Evolutionary conservation across 306 rosid genomes (phyloP), one percentile per base, ranked within the genome.

Genomic region (Dryas alaskensis): DNA sequence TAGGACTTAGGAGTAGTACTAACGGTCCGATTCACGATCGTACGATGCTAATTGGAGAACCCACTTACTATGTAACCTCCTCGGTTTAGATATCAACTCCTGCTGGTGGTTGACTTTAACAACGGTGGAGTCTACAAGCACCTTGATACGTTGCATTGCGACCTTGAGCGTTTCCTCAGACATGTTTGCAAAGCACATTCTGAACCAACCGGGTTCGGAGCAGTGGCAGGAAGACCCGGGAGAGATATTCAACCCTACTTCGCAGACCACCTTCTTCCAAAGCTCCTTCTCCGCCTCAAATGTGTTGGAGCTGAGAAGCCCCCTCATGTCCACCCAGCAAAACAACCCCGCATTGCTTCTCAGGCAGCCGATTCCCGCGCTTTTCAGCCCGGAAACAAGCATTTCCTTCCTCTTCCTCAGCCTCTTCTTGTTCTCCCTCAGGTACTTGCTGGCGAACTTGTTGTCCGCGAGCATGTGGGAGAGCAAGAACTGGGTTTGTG

Each of bases 291-390:
- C 98, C n/a, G 89, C 91, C 31, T 93, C 89, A 64, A 91, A 93
- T 10, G 75, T 86, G 4, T 60, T 25, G 22, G 76, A 67, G 5
- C 67, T 65, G 39, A 93, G 58, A 7, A 93, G 55, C 19, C 81
- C 78, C 37, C 91, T 85, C 98, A 91, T 89, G 76, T 93, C 97
- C 40, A 91, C 97, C 98, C 98, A 91, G 60, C 92, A 89, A 61
- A 91, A 93, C 80, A 93, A 59, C 39, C 96, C 90, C 0, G 93
- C 90, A 66, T 93, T 91, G 78, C 98, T 86, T 69, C 84, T 73
- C 82, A 89, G 58, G 43, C 93, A 93, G 19, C 13, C 12, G 2
- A 93, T 85, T 40, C 92, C 92, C 0, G 87, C 91, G 54, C 72
- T 77, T 7, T 67, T 72, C 1, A 92, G 86, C 3, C 93, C 92